Evolutionary conservation across 305 asterid species (phyloP), one percentile per base, ranked within the genome.

Genomic region (Petunia hybrid): DNA sequence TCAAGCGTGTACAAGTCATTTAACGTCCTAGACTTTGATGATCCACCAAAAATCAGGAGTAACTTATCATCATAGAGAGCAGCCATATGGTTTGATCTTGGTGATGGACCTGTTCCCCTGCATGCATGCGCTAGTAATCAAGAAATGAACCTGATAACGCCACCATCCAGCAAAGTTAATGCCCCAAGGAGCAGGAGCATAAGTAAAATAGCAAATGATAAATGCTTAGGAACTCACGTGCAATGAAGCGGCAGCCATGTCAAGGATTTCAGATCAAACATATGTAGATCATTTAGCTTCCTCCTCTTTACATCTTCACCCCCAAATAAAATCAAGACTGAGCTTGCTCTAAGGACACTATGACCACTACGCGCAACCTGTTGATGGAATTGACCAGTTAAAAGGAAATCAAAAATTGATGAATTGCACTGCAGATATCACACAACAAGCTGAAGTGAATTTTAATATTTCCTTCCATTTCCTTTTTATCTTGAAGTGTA

Each of bases 241-340:
- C 99, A 97, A 88, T 91, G 94, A 86, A 97, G 99, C 62, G 99
- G 99, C 74, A 97, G 98, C 99, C 99, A 97, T 57, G 96, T 94
- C 63, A 90, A 91, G 85, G 99, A 94, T 86, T 94, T 94, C 65
- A 97, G 91, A 87, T 97, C 98, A 89, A 97, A 97, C 98, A 93
- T 97, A 84, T 97, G 98, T 69, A 97, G 88, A 86, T 97, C 99
- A 81, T 95, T 97, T 79, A 94, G 92, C 85, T 97, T 97, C 87
- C 95, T 90, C 85, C 91, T 89, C 85, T 86, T 94, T 79, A 84
- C 55, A 83, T 91, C 97, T 89, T 97, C 99, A 80, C 99, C 99
- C 79, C 99, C 99, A 88, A 97, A 97, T 82, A 97, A 81, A 78
- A 97, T 92, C 78, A 97, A 88, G 85, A 86, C 93, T 42, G 97